A percentile compares a stretch with the other conserved stretches of the same genome.
Conservation (phyloP, 129 eudicot species). For the Flaveria sonorensis region DNA sequence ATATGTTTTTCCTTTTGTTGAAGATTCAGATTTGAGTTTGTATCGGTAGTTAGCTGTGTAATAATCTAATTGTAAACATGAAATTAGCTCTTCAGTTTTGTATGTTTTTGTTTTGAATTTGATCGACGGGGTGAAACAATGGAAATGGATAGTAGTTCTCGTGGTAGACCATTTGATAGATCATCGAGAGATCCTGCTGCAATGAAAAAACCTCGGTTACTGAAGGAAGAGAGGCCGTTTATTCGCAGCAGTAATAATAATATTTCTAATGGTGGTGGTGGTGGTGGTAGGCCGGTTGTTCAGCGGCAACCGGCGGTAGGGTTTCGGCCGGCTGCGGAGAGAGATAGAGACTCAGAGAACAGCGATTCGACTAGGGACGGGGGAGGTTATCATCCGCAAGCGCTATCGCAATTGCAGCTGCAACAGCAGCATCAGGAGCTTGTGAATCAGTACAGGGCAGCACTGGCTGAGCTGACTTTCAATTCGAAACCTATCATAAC, state of each 20-base stretch:
- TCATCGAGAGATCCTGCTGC: conserved; percentile 61
- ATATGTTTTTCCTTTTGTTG: background rate
- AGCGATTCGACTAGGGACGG: conserved; percentile 28
- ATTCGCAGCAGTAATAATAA: conserved; percentile 29
- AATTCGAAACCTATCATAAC: conserved; percentile 96
- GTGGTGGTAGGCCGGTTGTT: conserved; percentile 43
- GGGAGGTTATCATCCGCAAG: conserved; percentile 40
- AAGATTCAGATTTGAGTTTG: too few relatives aligned
- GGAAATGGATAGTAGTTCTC: conserved; percentile 64
- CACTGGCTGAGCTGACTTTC: conserved; percentile 77
- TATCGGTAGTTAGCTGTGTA: background rate
- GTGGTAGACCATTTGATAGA: conserved; percentile 72
- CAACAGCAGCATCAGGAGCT: conserved; percentile 77
- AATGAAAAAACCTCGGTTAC: conserved; percentile 65
- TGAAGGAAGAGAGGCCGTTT: conserved; percentile 45
- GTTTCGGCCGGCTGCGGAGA: conserved; percentile 27
- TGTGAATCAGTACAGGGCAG: conserved; percentile 76
- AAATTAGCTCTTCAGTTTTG: conserved; percentile 32
- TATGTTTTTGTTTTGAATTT: conserved; percentile 10
- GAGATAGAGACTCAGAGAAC: conserved; percentile 47
- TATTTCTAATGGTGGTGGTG: conserved; percentile 32
- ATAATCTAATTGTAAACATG: conserved; percentile 18
- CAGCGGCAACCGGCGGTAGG: conserved; percentile 45
- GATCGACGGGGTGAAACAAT: conserved; percentile 25
- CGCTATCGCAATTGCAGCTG: conserved; percentile 35